Percentiles rank a stretch among this genome's conserved stretches.
These are phyloP conservation scores for Leishmania guyanensis DNA, from an alignment of 208 protist species.

Conservation along the genomic window DNA sequence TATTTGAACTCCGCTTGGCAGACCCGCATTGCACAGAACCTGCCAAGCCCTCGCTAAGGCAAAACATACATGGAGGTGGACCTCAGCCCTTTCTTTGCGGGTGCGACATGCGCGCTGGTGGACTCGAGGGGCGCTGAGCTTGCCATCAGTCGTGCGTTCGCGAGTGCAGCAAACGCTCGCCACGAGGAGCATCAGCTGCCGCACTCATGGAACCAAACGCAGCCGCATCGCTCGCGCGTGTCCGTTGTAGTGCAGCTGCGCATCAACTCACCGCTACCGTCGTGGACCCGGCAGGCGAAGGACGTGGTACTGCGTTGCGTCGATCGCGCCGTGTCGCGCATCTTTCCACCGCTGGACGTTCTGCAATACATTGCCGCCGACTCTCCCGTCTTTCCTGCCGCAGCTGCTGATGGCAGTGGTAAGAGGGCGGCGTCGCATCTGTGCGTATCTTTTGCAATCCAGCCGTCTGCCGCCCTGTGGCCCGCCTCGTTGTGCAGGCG, in stretches of 20 bases:
- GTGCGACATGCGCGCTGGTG: not conserved
- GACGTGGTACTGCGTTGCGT: constrained; percentile 72
- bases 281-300: constrained; percentile 25
- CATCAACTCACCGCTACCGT: not conserved
- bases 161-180: constrained; percentile 33
- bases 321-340: constrained; percentile 68
- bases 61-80: constrained; percentile 14
- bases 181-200: not conserved
- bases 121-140: constrained; percentile 28
- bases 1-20: not conserved
- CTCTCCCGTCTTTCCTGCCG: constrained; percentile 25
- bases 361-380: constrained; percentile 45
- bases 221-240: not conserved
- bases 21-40: not conserved
- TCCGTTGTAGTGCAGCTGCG: constrained; percentile 7
- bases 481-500: constrained; percentile 4
- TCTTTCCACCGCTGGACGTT: constrained; percentile 75
- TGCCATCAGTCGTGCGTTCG: constrained; percentile 34
- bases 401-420: not conserved
- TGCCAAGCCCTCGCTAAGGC: not conserved
- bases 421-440: not conserved
- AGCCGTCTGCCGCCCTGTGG: constrained; percentile 19
- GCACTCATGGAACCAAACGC: not conserved
- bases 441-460: constrained; percentile 17
- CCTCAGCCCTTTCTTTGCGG: constrained; percentile 19